Percentiles rank a stretch among this genome's conserved stretches.
Evolutionary conservation across 2,329 filamentous ascomycete genomes (phyloP).

Genomic region (Emmonsia crescens): DNA sequence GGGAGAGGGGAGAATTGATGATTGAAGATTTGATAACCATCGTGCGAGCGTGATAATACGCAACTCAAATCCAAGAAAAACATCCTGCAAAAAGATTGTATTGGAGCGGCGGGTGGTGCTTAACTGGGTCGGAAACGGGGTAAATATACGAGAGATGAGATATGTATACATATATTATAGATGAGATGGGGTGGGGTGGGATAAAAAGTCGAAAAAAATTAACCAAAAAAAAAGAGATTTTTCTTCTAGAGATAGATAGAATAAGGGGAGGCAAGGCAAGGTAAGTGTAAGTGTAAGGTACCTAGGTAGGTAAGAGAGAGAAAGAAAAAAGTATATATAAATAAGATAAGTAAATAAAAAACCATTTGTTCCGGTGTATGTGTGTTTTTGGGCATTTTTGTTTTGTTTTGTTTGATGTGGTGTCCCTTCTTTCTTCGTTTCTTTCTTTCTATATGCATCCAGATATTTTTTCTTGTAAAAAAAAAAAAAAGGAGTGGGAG

Average conservation of each 20-base stretch:
- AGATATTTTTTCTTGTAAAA: background rate
- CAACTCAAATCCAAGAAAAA: too few species aligned
- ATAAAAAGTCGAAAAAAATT: too few species aligned
- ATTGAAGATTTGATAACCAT: too few species aligned
- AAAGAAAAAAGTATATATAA: too few species aligned
- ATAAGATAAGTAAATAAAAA: background rate
- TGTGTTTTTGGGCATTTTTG: background rate
- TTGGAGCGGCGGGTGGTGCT: too few species aligned
- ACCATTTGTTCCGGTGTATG: background rate
- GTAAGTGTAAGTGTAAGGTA: too few species aligned
- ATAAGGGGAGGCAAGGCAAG: background rate
- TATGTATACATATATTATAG: background rate
- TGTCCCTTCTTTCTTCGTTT: background rate
- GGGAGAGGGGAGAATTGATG: too few species aligned
- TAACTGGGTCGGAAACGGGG: too few species aligned
- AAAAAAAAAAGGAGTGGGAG: background rate
- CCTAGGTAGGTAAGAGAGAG: too few species aligned
- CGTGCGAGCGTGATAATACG: too few species aligned
- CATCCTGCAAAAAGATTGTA: too few species aligned
- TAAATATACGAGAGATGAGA: background rate
- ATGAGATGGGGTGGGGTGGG: background rate
- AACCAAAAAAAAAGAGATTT: background rate
- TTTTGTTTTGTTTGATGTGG: background rate
- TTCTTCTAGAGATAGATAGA: background rate
- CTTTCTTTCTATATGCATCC: conserved; percentile 1